Evolutionary conservation across 352 stramenopile species (phyloP).

Genomic region (Pythium utonaiense): DNA sequence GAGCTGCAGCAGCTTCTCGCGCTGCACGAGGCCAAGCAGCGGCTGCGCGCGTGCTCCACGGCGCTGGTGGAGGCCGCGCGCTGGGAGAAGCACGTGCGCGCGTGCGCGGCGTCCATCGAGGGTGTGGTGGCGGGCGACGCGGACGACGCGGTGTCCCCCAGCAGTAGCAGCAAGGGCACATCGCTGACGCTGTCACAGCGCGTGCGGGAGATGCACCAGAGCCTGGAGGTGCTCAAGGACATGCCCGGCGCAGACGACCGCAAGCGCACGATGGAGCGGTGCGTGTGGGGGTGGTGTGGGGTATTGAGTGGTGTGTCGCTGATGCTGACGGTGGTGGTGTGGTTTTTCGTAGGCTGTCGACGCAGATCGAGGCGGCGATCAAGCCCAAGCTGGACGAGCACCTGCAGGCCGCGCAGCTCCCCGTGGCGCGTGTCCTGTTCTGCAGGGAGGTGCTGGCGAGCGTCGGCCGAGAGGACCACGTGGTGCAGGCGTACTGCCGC

Average conservation of each 20-base stretch:
- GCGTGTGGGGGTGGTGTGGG: too few relatives aligned
- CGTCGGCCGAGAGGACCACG: constrained; percentile 33
- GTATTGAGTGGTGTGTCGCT: neutral
- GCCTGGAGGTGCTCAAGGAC: constrained; percentile 53
- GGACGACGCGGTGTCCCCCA: neutral
- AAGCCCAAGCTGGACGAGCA: constrained; percentile 39
- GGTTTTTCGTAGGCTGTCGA: constrained; percentile 29
- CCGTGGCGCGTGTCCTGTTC: constrained; percentile 38
- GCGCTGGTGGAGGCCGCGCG: constrained; percentile 62
- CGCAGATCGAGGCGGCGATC: constrained; percentile 51
- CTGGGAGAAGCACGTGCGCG: constrained; percentile 63
- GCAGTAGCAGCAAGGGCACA: too few relatives aligned
- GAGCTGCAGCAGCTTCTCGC: constrained; percentile 56
- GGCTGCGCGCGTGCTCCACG: constrained; percentile 58
- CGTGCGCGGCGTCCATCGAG: constrained; percentile 44
- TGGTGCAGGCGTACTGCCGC: constrained; percentile 47
- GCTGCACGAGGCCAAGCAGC: constrained; percentile 67
- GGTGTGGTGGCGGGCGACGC: constrained; percentile 10
- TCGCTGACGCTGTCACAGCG: constrained; percentile 35
- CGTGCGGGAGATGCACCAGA: constrained; percentile 59
- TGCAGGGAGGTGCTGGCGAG: constrained; percentile 51
- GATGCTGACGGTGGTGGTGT: neutral
- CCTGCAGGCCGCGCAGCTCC: constrained; percentile 38
- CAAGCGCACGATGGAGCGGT: constrained; percentile 39
- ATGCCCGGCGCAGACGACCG: constrained; percentile 60